Base-by-base conservation (phyloP, 257 asterid species). In the Solanum pennellii region DNA sequence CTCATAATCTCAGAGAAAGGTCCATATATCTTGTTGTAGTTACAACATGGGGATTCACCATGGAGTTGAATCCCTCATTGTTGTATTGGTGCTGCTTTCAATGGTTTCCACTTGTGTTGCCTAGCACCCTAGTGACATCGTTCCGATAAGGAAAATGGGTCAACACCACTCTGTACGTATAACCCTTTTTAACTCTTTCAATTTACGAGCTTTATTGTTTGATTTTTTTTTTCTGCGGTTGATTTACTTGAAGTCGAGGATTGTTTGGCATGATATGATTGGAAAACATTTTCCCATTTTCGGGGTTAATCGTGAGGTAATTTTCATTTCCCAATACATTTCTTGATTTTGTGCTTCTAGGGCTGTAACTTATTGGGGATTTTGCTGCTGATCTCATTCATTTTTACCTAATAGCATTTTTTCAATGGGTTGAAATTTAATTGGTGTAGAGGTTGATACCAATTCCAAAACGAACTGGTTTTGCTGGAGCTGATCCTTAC, bases 271-370 rank as follows among this genome's bases (percentile, higher is more conserved):
- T 90, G 99, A 96, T 88, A 94, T 97, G 98, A 97, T 97, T 87
- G 99, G 99, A 87, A 93, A 90, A 87, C 99, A 97, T 90, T 97
- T 98, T 89, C 97, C 99, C 12, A 93, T 92, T 65, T 97, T 94
- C 87, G 98, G 95, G 21, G 99, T 97, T 82, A 95, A 96, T 90
- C 97, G 98, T n/a, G 99, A 95, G 99, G 99, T 95, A n/a, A 86
- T 77, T 76, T 23, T 35, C 83, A 68, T 87, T 87, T 62, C 33
- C 69, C 65, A 3, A 27, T 33, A 45, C 37, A 29, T 16, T 29
- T 73, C 2, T 25, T 86, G 71, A 35, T 33, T 37, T 56, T 31
- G 2, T 65, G 33, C 47, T 65, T 14, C 18, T 79, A 16, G 41
- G 41, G 66, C 27, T 79, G 66, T 45, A 44, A n/a, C 77, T 49